These are phyloP conservation scores for Trichoderma sp. DNA, from an alignment of 2,329 filamentous ascomycete species.

Conservation along the genomic window DNA sequence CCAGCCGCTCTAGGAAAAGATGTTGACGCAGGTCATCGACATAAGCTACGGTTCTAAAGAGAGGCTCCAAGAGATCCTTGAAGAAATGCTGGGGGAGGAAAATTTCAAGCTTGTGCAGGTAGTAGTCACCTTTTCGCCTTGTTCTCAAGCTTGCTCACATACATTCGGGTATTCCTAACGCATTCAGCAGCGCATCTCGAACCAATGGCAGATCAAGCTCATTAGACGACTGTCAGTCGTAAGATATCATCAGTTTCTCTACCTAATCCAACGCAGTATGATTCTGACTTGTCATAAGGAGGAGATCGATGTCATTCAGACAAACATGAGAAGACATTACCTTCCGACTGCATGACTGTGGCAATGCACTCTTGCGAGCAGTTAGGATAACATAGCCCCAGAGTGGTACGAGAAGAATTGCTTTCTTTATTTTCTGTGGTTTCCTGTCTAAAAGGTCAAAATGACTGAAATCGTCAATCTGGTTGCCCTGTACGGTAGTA, in stretches of 20 bases:
- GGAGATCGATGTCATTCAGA: not conserved
- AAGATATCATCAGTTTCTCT: not conserved
- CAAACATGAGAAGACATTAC: conserved; percentile 1
- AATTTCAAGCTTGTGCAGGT: conserved; percentile 18
- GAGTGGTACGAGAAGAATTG: too few species aligned
- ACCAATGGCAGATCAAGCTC: conserved; percentile 27
- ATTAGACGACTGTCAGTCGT: conserved; percentile 2
- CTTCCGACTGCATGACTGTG: conserved; percentile 1
- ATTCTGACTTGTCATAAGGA: conserved; percentile 2
- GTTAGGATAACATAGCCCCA: not conserved
- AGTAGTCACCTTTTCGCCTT: not conserved
- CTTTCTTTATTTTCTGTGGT: too few species aligned
- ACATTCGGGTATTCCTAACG: conserved; percentile 10
- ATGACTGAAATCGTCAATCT: too few species aligned
- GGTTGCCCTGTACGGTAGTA: too few species aligned
- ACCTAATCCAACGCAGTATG: not conserved
- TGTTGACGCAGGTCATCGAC: conserved; percentile 22
- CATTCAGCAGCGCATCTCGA: conserved; percentile 16
- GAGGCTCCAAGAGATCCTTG: conserved; percentile 17
- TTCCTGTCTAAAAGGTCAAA: too few species aligned
- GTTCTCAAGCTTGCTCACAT: not conserved
- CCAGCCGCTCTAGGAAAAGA: not conserved
- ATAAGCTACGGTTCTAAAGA: conserved; percentile 19
- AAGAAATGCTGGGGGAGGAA: conserved; percentile 3
- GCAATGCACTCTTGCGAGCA: not conserved